These are phyloP conservation scores for Priceomyces melissophilus DNA, from an alignment of 805 yeast genomes.

Conservation along the genomic window DNA sequence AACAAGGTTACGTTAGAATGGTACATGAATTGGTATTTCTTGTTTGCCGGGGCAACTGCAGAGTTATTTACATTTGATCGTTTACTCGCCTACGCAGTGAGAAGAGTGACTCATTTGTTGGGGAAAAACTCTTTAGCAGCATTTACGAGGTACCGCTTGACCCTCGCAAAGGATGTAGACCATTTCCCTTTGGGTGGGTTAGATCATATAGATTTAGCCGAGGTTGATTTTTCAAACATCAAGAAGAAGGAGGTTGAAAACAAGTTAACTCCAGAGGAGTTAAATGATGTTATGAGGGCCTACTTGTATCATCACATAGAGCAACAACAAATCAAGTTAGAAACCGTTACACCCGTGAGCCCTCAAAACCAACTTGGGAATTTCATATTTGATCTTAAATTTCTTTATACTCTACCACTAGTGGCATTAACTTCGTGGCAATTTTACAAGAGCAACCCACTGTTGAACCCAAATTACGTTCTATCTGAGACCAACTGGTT, in stretches of 20 bases:
- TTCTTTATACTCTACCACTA: constrained; percentile 13
- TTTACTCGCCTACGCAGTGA: constrained; percentile 18
- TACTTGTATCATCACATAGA: constrained; percentile 7
- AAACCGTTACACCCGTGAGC: constrained; percentile 20
- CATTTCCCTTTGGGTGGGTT: constrained; percentile 38
- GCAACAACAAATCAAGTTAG: constrained; percentile 11
- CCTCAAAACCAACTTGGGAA: constrained; percentile 19
- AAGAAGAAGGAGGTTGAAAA: constrained; percentile 1
- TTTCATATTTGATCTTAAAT: constrained; percentile 19
- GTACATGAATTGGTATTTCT: constrained; percentile 33
- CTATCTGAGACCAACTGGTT: constrained; percentile 13
- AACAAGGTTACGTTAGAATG: constrained; percentile 26
- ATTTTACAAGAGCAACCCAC: constrained; percentile 7
- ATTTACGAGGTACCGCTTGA: constrained; percentile 38
- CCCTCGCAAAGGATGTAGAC: constrained; percentile 35
- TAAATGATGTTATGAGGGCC: constrained; percentile 7
- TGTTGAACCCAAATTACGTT: constrained; percentile 7
- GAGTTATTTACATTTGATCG: constrained; percentile 25
- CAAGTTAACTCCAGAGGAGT: background rate
- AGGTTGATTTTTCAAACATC: background rate
- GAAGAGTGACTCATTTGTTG: constrained; percentile 24
- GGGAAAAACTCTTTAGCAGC: constrained; percentile 21
- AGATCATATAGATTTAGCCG: constrained; percentile 14
- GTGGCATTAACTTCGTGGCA: constrained; percentile 5
- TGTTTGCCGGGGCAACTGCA: constrained; percentile 30